Base-by-base conservation (phyloP, 1,284 basidiomycete genomes). In the Tremellales sp. region DNA sequence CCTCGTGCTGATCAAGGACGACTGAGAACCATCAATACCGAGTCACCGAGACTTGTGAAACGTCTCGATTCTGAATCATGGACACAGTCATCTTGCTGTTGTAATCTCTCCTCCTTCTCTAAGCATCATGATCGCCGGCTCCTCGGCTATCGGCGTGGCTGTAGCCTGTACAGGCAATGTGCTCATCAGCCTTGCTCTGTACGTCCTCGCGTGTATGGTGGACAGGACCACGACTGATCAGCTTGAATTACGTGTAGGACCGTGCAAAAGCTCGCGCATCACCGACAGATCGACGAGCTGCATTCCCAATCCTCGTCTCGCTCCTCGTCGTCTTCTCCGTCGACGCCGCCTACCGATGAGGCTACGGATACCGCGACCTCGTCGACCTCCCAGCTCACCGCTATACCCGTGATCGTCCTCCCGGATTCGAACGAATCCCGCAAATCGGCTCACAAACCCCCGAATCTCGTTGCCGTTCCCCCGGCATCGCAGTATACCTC, bases 221-320 rank as follows among this genome's bases (percentile, higher is more conserved):
- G 13, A 10, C 19, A 35, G 32, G 19, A 21, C 18, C 18, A 33
- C 21, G 14, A 14, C n/a, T 38, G 31, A 37, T 38, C 28, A 35
- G 9, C 27, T 44, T 22, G 27, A 35, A 40, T 27, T 28, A 13
- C 34, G 13, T 24, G 5, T 48, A 72, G 70, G 45, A 92, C 91
- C 65, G 76, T 87, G 33, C 92, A 95, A 73, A 95, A 95, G 68
- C 81, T 95, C 5, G 90, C 90, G 0, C 92, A 97, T 73, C 78
- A 79, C 59, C 79, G 85, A 28, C 75, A 89, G 21, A 82, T 83
- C n/a, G 55, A 63, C 22, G 55, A 63, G 25, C 12, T 39, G 34
- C 45, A 13, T 27, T 22, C 32, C 14, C 28, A 16, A n/a, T 41
- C 45, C 12, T 22, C 14, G 3, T 35, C 29, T 7, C 31, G 28